A percentile compares a stretch with the other conserved stretches of the same genome.
Conservation (phyloP, 2,329 filamentous ascomycete genomes). For the Penicillium psychrosexuale region DNA sequence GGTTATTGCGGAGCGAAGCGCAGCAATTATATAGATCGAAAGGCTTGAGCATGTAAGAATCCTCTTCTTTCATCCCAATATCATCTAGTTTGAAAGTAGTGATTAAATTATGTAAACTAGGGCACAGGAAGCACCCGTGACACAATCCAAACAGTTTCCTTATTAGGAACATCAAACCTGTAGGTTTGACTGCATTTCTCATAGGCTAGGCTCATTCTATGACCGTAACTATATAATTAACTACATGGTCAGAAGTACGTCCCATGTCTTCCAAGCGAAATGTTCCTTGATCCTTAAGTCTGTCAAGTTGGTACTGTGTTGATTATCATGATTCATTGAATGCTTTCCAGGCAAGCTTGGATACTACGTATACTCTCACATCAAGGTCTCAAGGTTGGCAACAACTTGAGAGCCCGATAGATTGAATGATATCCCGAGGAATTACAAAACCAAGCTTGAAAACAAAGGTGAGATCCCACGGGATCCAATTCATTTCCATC, state of each 20-base stretch:
- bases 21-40: background rate
- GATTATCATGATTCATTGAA: constrained; percentile 9
- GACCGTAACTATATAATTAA: no score
- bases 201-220: background rate
- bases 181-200: background rate
- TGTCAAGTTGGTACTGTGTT: background rate
- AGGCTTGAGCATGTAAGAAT: background rate
- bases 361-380: background rate
- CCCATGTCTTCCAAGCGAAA: no score
- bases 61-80: background rate
- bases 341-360: background rate
- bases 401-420: background rate
- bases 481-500: constrained; percentile 5
- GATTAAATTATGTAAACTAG: background rate
- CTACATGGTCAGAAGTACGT: no score
- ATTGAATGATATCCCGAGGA: background rate
- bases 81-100: background rate
- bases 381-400: background rate
- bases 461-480: constrained; percentile 2
- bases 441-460: background rate
- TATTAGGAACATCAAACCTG: background rate
- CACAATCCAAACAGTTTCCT: background rate
- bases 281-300: no score
- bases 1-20: no score
- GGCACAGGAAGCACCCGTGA: background rate